Evolutionary conservation across 805 yeast species (phyloP).

Genomic region (Monosporozyma servazzii): DNA sequence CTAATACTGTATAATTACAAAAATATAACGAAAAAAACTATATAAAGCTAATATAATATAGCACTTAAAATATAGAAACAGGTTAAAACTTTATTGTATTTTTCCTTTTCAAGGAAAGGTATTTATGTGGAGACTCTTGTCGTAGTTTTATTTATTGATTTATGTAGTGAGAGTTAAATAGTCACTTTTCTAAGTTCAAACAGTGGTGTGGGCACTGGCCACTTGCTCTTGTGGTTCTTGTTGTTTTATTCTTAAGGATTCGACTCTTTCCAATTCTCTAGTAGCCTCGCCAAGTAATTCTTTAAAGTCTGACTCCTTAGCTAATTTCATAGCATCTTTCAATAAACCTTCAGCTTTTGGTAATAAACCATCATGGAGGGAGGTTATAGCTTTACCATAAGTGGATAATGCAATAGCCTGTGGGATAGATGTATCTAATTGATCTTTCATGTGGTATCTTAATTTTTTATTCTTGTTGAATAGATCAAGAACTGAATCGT

Average conservation of each 20-base stretch:
- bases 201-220: background rate
- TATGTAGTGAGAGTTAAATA: too few species aligned
- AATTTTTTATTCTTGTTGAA: conserved; percentile 31
- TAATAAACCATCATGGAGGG: conserved; percentile 48
- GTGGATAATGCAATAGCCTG: conserved; percentile 74
- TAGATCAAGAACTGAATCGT: conserved; percentile 35
- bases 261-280: conserved; percentile 46
- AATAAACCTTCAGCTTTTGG: conserved; percentile 51
- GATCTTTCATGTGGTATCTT: conserved; percentile 27
- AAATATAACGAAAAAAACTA: background rate
- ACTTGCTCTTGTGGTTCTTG: background rate
- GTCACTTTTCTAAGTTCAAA: too few species aligned
- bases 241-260: conserved; percentile 6
- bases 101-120: background rate
- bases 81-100: background rate
- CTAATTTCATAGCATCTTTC: conserved; percentile 61
- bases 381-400: conserved; percentile 77
- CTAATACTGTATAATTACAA: conserved; percentile 2
- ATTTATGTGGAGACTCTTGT: too few species aligned
- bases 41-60: conserved; percentile 1
- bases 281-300: conserved; percentile 59
- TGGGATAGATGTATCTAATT: conserved; percentile 37
- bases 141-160: too few species aligned
- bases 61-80: background rate
- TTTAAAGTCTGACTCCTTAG: conserved; percentile 54